Conservation (phyloP, 768 basidiomycete genomes). For the Pisolithus sp. region DNA sequence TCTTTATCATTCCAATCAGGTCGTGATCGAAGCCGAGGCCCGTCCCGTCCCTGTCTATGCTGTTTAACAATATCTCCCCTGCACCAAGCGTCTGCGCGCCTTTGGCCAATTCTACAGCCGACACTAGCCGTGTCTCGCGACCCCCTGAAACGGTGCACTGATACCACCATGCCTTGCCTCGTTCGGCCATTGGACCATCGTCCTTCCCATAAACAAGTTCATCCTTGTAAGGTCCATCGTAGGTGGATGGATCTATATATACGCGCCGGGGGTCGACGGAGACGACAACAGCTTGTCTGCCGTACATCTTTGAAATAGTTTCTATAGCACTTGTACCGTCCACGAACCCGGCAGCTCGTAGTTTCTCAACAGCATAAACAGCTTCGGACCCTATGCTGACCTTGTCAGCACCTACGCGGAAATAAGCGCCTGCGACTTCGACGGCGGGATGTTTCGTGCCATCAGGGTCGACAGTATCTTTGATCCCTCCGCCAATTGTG, state of each 20-base stretch:
- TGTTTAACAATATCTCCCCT: constrained; percentile 92
- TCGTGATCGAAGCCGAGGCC: constrained; percentile 89
- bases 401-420: constrained; percentile 97
- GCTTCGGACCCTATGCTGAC: constrained; percentile 97
- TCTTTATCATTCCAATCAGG: constrained; percentile 69
- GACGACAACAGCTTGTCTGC: constrained; percentile 95
- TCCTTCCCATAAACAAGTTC: constrained; percentile 50
- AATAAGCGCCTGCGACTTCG: constrained; percentile 94
- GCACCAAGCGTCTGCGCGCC: constrained; percentile 91
- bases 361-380: constrained; percentile 85
- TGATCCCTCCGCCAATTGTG: constrained; percentile 97
- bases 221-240: constrained; percentile 60
- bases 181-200: constrained; percentile 46
- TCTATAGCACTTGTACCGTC: constrained; percentile 87
- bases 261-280: constrained; percentile 90
- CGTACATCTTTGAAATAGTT: constrained; percentile 84
- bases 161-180: constrained; percentile 93
- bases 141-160: constrained; percentile 97
- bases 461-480: constrained; percentile 92
- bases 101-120: constrained; percentile 83
- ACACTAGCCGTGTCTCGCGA: constrained; percentile 73
- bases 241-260: constrained; percentile 60
- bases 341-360: constrained; percentile 46
- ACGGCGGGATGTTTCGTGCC: constrained; percentile 81
- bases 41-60: constrained; percentile 93